Evolutionary conservation across 2,329 filamentous ascomycete genomes (phyloP).

Genomic region (Trichoderma pleuroti): DNA sequence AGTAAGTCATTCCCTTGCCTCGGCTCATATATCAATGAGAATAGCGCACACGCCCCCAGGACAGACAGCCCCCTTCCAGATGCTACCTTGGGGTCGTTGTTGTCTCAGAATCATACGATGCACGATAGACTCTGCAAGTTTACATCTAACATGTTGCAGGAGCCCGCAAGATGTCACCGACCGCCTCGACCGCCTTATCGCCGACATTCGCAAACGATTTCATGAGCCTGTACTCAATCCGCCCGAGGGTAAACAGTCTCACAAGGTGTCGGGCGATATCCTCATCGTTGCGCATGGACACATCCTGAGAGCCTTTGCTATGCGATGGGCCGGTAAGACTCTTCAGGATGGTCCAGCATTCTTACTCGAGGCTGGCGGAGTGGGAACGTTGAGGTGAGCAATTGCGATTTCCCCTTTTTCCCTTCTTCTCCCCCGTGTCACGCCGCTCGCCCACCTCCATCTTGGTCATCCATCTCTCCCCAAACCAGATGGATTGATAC

Average conservation of each 20-base stretch:
- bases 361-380: slow-evolving; percentile 83
- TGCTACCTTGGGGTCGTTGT: background rate
- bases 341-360: slow-evolving; percentile 74
- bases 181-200: slow-evolving; percentile 72
- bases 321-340: slow-evolving; percentile 74
- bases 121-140: background rate
- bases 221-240: slow-evolving; percentile 61
- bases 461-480: background rate
- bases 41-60: background rate
- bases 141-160: slow-evolving; percentile 37
- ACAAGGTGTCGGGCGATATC: slow-evolving; percentile 33
- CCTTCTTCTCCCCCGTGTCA: background rate
- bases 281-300: slow-evolving; percentile 83
- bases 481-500: background rate
- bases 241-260: slow-evolving; percentile 30
- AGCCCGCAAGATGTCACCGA: slow-evolving; percentile 68
- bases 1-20: slow-evolving; percentile 52
- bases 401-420: background rate
- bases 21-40: background rate
- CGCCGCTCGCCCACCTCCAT: background rate
- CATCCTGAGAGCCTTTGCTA: slow-evolving; percentile 81
- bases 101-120: slow-evolving; percentile 17
- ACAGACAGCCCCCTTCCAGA: background rate
- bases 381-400: slow-evolving; percentile 68
- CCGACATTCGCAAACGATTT: slow-evolving; percentile 65